Base-by-base conservation (phyloP, 2,329 filamentous ascomycete genomes). In the Myriangium duriaei region DNA sequence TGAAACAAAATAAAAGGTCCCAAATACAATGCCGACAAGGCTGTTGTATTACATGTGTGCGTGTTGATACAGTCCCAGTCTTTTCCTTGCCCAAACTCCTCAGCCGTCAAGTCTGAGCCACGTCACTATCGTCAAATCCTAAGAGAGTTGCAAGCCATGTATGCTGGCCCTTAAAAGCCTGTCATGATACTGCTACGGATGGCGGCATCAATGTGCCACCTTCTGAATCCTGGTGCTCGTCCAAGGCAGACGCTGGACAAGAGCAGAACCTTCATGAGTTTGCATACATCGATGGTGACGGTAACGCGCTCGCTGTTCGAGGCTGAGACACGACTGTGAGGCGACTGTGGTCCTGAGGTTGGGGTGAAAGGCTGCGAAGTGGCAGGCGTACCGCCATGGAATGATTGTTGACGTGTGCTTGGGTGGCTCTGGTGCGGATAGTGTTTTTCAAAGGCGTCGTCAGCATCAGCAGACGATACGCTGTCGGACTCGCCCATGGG, bases 241-340 rank as follows among this genome's bases (percentile, higher is more conserved):
- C 62, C 63, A 7, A 67, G 51, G 43, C 64, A 67, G 15, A 64
- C 54, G 21, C 53, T 54, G 39, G 59, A 52, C 6, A 62, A 43
- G 19, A 16, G 55, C 61, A 55, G 43, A 65, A 63, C 59, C 47
- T 63, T 58, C 34, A 66, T 49, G 14, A 68, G 49, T 42, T 57
- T 62, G 13, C 49, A 47, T 2, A 65, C 57, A 45, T 68, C 64
- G 34, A 68, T 47, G 42, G 60, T 59, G 11, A 62, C 59, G 3
- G 46, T 48, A 46, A 55, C 58, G 49, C 55, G 61, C 32, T 33
- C 30, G 28, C 17, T 17, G 4, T 14, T 18, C 3, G 37, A 19
- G 37, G 41, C 28, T n/a, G 15, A 13, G n/a, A 19, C 17, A 14
- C 26, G 21, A 15, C 17, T 44, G 37, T 21, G 29, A 14, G 21